A percentile compares a stretch with the other conserved stretches of the same genome.
Conservation (phyloP, 306 rosid species). For the Cucumis cinereus region DNA sequence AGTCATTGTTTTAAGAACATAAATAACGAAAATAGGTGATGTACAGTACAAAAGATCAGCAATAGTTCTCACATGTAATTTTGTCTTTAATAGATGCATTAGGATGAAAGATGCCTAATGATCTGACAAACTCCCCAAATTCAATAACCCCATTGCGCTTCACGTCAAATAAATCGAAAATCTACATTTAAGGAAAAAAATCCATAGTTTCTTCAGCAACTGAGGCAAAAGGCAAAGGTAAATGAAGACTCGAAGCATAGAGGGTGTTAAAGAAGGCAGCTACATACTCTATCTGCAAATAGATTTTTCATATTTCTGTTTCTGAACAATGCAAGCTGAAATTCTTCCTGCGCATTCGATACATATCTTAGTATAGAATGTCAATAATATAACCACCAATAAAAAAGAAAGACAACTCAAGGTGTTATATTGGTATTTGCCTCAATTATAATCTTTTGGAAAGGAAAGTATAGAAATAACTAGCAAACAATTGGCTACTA, state of each 20-base stretch:
- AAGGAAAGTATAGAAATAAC: neutral
- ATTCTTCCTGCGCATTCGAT: conserved; percentile 58
- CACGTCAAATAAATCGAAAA: conserved; percentile 62
- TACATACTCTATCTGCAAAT: conserved; percentile 21
- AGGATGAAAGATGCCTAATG: conserved; percentile 74
- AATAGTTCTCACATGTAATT: conserved; percentile 31
- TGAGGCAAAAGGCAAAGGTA: neutral
- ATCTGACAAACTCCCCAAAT: conserved; percentile 67
- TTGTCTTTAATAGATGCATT: conserved; percentile 45
- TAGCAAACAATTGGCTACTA: neutral
- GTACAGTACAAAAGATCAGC: neutral
- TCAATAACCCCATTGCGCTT: conserved; percentile 56
- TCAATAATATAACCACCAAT: neutral
- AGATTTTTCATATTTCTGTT: conserved; percentile 50
- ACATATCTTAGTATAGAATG: neutral
- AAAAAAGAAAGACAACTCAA: neutral
- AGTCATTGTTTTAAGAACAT: neutral
- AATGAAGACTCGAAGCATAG: neutral
- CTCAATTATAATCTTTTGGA: neutral
- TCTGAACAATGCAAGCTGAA: conserved; percentile 77
- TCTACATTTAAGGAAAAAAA: conserved; percentile 14
- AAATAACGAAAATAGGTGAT: neutral
- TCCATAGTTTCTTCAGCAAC: neutral
- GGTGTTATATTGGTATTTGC: neutral
- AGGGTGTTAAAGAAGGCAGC: neutral